Evolutionary conservation across 495 filamentous ascomycete genomes (phyloP), one percentile per base, ranked within the genome.

Genomic region (Viridothelium virens): DNA sequence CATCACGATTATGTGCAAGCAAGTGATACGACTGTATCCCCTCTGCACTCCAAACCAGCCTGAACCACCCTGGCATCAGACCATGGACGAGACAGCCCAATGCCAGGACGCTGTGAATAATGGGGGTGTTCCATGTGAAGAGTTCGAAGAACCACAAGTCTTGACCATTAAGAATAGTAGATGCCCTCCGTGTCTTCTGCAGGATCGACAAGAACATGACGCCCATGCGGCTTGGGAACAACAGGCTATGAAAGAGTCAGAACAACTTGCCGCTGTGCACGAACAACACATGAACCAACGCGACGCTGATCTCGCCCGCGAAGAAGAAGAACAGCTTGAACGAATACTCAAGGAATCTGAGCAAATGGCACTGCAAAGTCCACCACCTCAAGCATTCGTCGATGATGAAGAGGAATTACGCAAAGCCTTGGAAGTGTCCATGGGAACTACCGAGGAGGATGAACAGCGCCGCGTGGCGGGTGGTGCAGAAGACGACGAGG

Each of bases 141-240:
- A 59, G 25, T 36, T 59, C 14, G 53, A 59, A 33, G 31, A 59
- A 9, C 53, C 53, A 36, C 5, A 59, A 36, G 53, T 59, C 31
- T 36, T 59, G 31, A 36, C 53, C 3, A 36, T 59, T 14, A 59
- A 59, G 53, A 59, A 59, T 31, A 59, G 31, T 31, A 59, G 53
- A 59, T 59, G 53, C 53, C 53, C 53, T 10, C 25, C 53, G 3
- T 59, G 53, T 36, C 53, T 59, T 36, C 36, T 59, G 53, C 53
- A 59, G 10, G 53, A 59, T 14, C 53, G 31, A 59, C 53, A 59
- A 59, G 53, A 59, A 36, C 53, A 36, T 59, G 31, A 59, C 5
- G 31, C 53, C 18, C 53, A 36, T 14, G 31, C 33, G 53, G 53
- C 0, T 34, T 59, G 53, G 53, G 53, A 59, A 31, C 25, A 14